phyloP scores from a whole-genome alignment of 2,329 filamentous ascomycete genomes.

The Capronia epimyces region DNA sequence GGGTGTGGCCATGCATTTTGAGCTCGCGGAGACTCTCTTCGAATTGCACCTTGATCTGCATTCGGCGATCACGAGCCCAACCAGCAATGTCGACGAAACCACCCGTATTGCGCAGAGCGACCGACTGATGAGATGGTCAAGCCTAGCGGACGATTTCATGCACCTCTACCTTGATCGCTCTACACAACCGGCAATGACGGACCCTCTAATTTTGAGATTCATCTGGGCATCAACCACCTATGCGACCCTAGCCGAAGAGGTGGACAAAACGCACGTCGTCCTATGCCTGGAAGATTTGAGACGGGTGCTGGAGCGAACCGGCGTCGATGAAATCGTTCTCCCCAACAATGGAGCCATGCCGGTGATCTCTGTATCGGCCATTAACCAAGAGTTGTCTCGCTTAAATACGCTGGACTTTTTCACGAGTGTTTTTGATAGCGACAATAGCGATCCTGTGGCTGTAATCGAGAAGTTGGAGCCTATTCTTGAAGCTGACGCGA shows the following conservation, averaged over 20 bases:
- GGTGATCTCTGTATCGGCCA: constrained; percentile 72
- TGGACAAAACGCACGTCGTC: constrained; percentile 55
- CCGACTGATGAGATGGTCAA: constrained; percentile 56
- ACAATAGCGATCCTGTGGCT: constrained; percentile 70
- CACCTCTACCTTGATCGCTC: constrained; percentile 34
- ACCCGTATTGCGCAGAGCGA: constrained; percentile 53
- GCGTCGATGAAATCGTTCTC: constrained; percentile 53
- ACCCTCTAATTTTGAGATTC: constrained; percentile 53
- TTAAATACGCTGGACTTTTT: constrained; percentile 97
- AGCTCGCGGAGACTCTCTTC: constrained; percentile 52
- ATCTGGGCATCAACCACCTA: constrained; percentile 62
- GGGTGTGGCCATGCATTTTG: constrained; percentile 15
- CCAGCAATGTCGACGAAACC: constrained; percentile 50
- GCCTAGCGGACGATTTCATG: constrained; percentile 52
- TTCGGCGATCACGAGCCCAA: constrained; percentile 56
- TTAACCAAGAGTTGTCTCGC: constrained; percentile 85
- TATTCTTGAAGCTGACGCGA: constrained; percentile 64
- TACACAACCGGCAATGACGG: constrained; percentile 31
- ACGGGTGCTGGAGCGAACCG: constrained; percentile 45
- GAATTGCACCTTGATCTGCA: constrained; percentile 65
- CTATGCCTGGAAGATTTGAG: constrained; percentile 60
- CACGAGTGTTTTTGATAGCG: constrained; percentile 77
- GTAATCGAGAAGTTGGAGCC: constrained; percentile 91
- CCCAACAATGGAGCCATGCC: constrained; percentile 85
- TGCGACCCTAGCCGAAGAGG: constrained; percentile 52